phyloP scores from a whole-genome alignment of 2,329 filamentous ascomycete species.

The Beauveria caledonica region DNA sequence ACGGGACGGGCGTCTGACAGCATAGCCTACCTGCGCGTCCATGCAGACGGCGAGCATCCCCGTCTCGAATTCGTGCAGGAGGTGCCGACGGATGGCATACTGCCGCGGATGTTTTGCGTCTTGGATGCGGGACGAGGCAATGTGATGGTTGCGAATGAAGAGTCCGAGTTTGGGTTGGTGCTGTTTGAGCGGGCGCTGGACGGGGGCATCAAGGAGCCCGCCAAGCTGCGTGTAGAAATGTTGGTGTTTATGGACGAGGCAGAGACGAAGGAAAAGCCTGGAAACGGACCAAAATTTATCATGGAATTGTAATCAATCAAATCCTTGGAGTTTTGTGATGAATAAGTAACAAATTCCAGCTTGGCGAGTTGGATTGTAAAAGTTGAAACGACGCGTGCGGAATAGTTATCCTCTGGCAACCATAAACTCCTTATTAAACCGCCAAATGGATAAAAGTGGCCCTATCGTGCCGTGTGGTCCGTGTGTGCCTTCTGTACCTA shows the following conservation, averaged over 20 bases:
- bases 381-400: not conserved
- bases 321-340: too few relatives aligned
- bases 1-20: slow-evolving; percentile 37
- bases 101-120: slow-evolving; percentile 40
- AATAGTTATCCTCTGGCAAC: too few relatives aligned
- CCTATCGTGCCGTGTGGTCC: too few relatives aligned
- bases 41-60: slow-evolving; percentile 13
- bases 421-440: too few relatives aligned
- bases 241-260: slow-evolving; percentile 4
- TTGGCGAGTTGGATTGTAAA: not conserved
- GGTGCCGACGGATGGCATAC: slow-evolving; percentile 26
- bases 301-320: not conserved
- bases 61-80: slow-evolving; percentile 26
- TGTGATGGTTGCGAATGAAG: slow-evolving; percentile 5
- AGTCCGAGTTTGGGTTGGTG: not conserved
- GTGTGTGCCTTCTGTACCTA: too few relatives aligned
- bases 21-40: slow-evolving; percentile 37
- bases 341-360: too few relatives aligned
- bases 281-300: slow-evolving; percentile 10
- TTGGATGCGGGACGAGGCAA: not conserved
- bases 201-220: not conserved
- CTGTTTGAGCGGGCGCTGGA: not conserved
- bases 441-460: too few relatives aligned
- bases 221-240: slow-evolving; percentile 4
- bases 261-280: not conserved